Evolutionary conservation across 1,284 basidiomycete species (phyloP), one percentile per base, ranked within the genome.

Genomic region (Leccinum proliferum): DNA sequence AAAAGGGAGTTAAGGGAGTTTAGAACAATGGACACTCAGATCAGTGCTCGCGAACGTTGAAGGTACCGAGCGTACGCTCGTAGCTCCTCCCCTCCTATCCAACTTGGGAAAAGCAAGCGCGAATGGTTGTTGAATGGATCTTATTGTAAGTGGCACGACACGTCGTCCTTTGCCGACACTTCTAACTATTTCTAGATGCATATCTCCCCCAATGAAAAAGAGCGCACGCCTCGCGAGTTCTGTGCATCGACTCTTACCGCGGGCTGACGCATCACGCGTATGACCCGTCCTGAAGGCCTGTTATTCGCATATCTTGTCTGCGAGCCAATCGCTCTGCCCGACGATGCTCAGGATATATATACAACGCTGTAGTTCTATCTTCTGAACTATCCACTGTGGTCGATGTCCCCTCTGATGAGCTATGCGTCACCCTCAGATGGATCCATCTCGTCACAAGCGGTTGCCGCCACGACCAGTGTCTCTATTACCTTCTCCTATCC

Each of bases 41-140:
- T 65, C 67, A 8, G 67, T 74, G 5, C 69, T 73, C 25, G 67
- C 72, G 4, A 69, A 65, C 50, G 70, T 83, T 12, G 77, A 81
- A 63, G 82, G 82, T 39, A 79, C 77, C 2, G 78, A 81, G 65
- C 21, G 10, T 48, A 9, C n/a, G 29, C 15, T 25, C 12, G 18
- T 48, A 9, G 79, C 82, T 3, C 77, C 80, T 15, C 87, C 87
- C 25, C 72, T 90, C 18, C 77, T 90, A 35, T 77, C 88, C 15
- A 90, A 90, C 68, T 73, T 89, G 3, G 88, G 88, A 1, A 88
- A 86, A 68, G 87, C 87, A 10, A 89, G 81, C 66, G 81, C 87
- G 7, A 86, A 84, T 67, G 87, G 82, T 7, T 90, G 88, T 70
- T 89, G 83, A 82, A 82, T 89, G 79, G 89, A 90, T 68, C 71